A percentile compares a stretch with the other conserved stretches of the same genome.
phyloP scores from a whole-genome alignment of 345 rosid species.

The Pelargonium nanum region DNA sequence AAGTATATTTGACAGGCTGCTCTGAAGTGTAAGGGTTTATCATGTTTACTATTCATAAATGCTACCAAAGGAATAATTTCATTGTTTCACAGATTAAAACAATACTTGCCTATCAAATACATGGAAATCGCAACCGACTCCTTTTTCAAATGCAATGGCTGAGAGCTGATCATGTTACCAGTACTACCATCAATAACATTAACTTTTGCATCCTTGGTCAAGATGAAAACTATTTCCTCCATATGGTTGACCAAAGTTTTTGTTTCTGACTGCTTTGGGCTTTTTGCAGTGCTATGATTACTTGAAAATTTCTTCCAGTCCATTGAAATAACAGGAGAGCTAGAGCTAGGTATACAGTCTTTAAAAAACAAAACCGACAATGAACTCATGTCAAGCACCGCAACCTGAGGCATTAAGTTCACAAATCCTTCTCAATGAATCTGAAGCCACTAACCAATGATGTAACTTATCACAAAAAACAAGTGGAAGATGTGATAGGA shows the following conservation, averaged over 20 bases:
- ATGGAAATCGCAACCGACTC: slow-evolving; percentile 28
- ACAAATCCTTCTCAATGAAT: no score
- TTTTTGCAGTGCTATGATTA: slow-evolving; percentile 10
- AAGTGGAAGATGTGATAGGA: background rate
- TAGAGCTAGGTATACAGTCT: slow-evolving; percentile 16
- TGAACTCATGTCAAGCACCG: slow-evolving; percentile 32
- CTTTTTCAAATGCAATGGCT: slow-evolving; percentile 22
- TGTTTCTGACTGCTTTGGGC: slow-evolving; percentile 19
- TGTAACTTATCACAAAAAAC: slow-evolving; percentile 6
- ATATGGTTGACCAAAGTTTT: slow-evolving; percentile 18
- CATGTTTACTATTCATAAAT: slow-evolving; percentile 4
- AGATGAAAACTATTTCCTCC: slow-evolving; percentile 19
- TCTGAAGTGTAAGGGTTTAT: slow-evolving; percentile 13
- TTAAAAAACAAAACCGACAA: slow-evolving; percentile 31
- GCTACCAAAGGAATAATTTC: background rate
- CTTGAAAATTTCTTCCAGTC: slow-evolving; percentile 19
- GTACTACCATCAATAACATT: slow-evolving; percentile 20
- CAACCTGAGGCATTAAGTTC: slow-evolving; percentile 29
- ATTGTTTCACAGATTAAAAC: background rate
- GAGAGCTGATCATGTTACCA: slow-evolving; percentile 27
- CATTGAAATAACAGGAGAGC: slow-evolving; percentile 28
- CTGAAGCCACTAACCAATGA: background rate
- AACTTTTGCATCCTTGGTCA: slow-evolving; percentile 29
- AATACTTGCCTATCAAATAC: slow-evolving; percentile 32
- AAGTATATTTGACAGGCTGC: slow-evolving; percentile 9